Evolutionary conservation across 2,329 filamentous ascomycete species (phyloP), one percentile per base, ranked within the genome.

Genomic region (Grosmannia clavigera): DNA sequence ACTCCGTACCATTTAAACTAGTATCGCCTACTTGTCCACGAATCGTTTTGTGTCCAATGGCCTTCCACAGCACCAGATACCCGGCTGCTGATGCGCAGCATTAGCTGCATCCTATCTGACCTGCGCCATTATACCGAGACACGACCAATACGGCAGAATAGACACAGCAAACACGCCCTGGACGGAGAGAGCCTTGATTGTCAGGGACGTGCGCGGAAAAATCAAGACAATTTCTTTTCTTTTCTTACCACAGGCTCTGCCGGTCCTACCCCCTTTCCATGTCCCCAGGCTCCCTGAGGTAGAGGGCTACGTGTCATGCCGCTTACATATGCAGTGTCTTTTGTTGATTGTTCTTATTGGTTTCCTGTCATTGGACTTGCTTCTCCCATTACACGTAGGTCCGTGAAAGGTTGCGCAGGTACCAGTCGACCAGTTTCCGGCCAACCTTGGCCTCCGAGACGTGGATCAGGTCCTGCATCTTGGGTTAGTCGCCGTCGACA

Each of bases 361-460:
- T 29, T 57, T 29, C 33, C 40, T 51, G 12, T 43, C 22, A 12
- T 29, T 43, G 35, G 5, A 46, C 12, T 14, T 40, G 14, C 61
- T 10, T 25, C 59, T 61, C 59, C 61, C 43, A 57, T 35, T 70
- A 77, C 64, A 87, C 95, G 80, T 99, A 99, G 61, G 92, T 95
- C 73, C 94, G 87, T 63, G 92, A 89, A 70, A 99, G 80, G 80
- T 99, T 99, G 72, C 94, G 87, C 72, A 99, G 83, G 75, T 99
- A 99, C 94, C 94, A 99, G 76, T 99, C 94, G 66, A 99, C 92
- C 70, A 99, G 80, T 78, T 94, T 95, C 69, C 94, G 84, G 71
- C 94, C 94, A 62, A 96, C 91, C 86, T 99, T 99, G 67, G 92
- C 92, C 78, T 99, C 94, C 61, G 92, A 96, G 68, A 99, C 94